These are phyloP conservation scores for Solanum boliviense DNA, from an alignment of 257 asterid species.

Conservation along the genomic window DNA sequence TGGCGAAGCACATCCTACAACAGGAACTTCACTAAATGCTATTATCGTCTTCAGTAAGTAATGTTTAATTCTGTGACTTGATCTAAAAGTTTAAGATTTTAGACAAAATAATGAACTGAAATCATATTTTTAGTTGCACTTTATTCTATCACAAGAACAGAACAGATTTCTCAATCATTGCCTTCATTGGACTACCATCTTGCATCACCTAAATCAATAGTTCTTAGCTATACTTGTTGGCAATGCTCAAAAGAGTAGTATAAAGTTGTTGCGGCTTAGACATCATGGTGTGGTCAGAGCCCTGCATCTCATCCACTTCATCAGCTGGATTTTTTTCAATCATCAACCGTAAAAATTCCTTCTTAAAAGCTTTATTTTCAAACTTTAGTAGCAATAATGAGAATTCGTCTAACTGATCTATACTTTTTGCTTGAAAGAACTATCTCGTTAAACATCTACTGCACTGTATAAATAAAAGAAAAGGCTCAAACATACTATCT, in stretches of 20 bases:
- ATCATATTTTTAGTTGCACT: no score
- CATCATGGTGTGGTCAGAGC: conserved; percentile 30
- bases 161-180: no score
- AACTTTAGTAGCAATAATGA: neutral
- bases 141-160: no score
- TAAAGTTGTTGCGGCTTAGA: conserved; percentile 16
- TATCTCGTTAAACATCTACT: conserved; percentile 2
- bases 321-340: no score
- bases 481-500: no score
- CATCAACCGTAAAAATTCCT: conserved; percentile 1
- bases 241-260: neutral
- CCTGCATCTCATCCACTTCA: neutral
- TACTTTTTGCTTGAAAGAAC: neutral
- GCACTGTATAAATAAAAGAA: neutral
- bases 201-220: neutral
- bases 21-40: no score
- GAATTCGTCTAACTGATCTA: conserved; percentile 15
- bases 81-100: no score
- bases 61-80: no score
- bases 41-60: no score
- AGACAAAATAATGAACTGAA: no score
- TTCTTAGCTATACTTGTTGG: neutral
- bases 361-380: conserved; percentile 3
- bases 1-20: no score
- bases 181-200: no score